Conservation (phyloP, 2,329 filamentous ascomycete genomes). For the Colletotrichum salicis region DNA sequence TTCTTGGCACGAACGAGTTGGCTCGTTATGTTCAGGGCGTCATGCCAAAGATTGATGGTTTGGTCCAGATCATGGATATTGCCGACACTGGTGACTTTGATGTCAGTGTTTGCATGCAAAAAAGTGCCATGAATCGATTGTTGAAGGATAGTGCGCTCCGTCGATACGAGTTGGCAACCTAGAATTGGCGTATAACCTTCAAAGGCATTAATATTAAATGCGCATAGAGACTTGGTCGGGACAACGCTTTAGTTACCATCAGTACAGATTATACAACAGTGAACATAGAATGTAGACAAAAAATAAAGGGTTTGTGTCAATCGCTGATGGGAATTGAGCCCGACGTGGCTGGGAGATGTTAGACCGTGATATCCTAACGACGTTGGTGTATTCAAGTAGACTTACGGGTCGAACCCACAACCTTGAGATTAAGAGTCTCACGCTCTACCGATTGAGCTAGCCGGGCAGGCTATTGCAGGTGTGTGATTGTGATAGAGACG, state of each 20-base stretch:
- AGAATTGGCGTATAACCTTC: too few relatives aligned
- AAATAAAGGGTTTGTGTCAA: neutral
- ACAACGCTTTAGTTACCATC: too few relatives aligned
- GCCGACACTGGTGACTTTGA: conserved; percentile 46
- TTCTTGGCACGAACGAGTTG: conserved; percentile 40
- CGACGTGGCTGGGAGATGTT: neutral
- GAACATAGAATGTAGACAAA: neutral
- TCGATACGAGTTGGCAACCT: conserved; percentile 5
- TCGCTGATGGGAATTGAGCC: neutral
- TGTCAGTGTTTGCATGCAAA: conserved; percentile 47
- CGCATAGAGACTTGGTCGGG: too few relatives aligned
- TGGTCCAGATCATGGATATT: conserved; percentile 53
- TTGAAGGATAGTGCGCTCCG: conserved; percentile 40
- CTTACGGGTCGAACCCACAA: conserved; percentile 60
- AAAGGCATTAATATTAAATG: too few relatives aligned
- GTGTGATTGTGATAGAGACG: neutral
- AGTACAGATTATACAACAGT: fast-evolving
- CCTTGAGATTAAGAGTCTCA: conserved; percentile 75
- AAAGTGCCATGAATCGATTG: conserved; percentile 41
- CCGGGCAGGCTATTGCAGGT: conserved; percentile 48
- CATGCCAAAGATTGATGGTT: conserved; percentile 55
- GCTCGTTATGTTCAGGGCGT: conserved; percentile 52
- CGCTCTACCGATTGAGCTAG: conserved; percentile 79
- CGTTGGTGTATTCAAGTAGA: too few relatives aligned
- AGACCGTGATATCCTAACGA: too few relatives aligned